Evolutionary conservation across 306 rosid genomes (phyloP).

Genomic region (Delonix regia): DNA sequence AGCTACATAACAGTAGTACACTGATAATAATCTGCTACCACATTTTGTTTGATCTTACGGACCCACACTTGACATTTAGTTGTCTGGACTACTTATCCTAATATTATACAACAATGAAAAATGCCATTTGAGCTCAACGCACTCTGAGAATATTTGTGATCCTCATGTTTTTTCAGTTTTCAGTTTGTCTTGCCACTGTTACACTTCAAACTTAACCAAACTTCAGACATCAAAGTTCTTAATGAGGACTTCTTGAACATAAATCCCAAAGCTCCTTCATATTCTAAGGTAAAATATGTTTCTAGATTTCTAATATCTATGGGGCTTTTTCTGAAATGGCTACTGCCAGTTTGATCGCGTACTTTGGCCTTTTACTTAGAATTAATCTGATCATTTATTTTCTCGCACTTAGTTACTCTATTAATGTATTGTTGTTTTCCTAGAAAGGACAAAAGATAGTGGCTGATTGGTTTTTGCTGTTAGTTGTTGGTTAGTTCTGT

Average conservation of each 20-base stretch:
- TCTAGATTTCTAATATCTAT: slow-evolving; percentile 21
- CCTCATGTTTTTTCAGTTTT: neutral
- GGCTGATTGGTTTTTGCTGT: neutral
- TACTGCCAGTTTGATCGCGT: neutral
- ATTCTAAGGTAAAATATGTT: slow-evolving; percentile 63
- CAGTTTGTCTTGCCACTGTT: neutral
- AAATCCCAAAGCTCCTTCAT: slow-evolving; percentile 63
- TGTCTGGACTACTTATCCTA: slow-evolving; percentile 20
- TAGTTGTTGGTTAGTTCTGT: neutral
- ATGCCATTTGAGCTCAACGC: slow-evolving; percentile 1
- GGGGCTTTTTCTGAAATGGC: neutral
- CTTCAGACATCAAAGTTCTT: slow-evolving; percentile 73
- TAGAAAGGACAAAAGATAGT: neutral
- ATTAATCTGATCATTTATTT: neutral
- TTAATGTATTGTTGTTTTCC: slow-evolving; percentile 8
- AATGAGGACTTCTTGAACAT: slow-evolving; percentile 78
- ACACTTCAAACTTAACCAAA: slow-evolving; percentile 52
- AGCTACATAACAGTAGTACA: slow-evolving; percentile 11
- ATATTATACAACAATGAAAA: neutral
- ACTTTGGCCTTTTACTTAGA: neutral
- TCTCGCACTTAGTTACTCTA: neutral
- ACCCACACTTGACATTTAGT: neutral
- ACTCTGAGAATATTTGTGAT: neutral
- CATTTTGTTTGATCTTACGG: neutral
- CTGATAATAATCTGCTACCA: neutral